Evolutionary conservation across 164 flowering plant species (phyloP).

Genomic region (Magnolia changhungtana): DNA sequence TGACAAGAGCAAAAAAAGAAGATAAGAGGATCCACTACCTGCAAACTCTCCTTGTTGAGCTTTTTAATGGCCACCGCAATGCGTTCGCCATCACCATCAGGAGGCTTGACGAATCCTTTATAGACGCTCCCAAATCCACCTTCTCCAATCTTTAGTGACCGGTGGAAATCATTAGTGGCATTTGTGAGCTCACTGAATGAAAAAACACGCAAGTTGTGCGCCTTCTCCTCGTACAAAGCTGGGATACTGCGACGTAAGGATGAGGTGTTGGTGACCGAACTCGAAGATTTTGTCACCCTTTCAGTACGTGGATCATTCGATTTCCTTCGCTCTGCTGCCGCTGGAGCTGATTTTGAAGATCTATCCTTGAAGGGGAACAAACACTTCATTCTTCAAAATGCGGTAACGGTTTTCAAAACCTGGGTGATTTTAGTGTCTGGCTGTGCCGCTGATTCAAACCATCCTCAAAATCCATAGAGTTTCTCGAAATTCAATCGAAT

Average conservation of each 20-base stretch:
- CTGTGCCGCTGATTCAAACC: not conserved
- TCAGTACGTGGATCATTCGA: slow-evolving; percentile 23
- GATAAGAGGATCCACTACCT: slow-evolving; percentile 34
- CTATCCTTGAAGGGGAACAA: slow-evolving; percentile 42
- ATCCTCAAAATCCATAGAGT: not conserved
- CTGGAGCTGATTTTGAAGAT: slow-evolving; percentile 17
- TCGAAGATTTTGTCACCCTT: slow-evolving; percentile 27
- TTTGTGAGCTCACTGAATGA: slow-evolving; percentile 44
- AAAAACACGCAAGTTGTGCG: slow-evolving; percentile 56
- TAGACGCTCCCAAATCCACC: slow-evolving; percentile 80
- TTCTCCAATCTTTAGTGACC: slow-evolving; percentile 67
- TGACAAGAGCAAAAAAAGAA: not conserved
- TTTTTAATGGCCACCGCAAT: slow-evolving; percentile 64
- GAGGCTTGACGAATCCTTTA: slow-evolving; percentile 50
- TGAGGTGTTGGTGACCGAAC: slow-evolving; percentile 27
- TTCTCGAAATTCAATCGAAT: no score
- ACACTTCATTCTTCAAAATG: slow-evolving; percentile 41
- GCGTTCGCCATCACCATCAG: slow-evolving; percentile 43
- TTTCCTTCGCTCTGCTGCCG: slow-evolving; percentile 22
- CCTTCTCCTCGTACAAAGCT: slow-evolving; percentile 58
- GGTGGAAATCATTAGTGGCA: slow-evolving; percentile 56
- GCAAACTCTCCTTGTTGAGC: slow-evolving; percentile 59
- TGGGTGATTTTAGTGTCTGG: not conserved
- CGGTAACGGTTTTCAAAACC: not conserved
- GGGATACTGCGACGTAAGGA: slow-evolving; percentile 31